Percentiles rank a stretch among this genome's conserved stretches.
These are phyloP conservation scores for Amanita polypyramis DNA, from an alignment of 768 basidiomycete species.

Conservation along the genomic window DNA sequence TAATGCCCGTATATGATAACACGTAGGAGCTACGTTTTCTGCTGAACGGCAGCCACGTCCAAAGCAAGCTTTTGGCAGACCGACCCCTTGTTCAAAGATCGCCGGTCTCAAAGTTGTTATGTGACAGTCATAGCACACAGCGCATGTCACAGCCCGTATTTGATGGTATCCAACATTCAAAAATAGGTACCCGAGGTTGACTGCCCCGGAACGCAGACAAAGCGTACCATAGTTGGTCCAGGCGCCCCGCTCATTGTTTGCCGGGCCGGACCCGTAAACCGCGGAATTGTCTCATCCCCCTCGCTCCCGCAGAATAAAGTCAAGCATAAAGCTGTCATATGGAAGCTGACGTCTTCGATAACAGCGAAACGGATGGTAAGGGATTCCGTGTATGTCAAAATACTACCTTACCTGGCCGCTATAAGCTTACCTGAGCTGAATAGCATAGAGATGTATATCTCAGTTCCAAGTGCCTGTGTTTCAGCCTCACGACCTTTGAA, in stretches of 20 bases:
- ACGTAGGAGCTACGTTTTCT: too few relatives aligned
- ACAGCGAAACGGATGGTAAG: background rate
- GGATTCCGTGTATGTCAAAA: background rate
- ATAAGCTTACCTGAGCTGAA: background rate
- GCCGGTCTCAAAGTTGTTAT: background rate
- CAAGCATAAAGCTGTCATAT: background rate
- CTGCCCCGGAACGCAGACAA: background rate
- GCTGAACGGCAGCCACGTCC: too few relatives aligned
- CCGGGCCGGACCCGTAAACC: background rate
- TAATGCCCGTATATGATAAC: background rate
- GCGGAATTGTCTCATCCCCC: background rate
- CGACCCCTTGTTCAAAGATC: too few relatives aligned
- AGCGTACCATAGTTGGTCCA: background rate
- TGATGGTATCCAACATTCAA: background rate
- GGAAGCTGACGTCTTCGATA: background rate
- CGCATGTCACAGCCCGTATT: too few relatives aligned
- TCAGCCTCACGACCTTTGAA: background rate
- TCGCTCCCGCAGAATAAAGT: too few relatives aligned
- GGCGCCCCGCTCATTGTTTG: too few relatives aligned
- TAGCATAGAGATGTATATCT: background rate
- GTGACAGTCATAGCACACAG: background rate
- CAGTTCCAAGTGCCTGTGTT: background rate
- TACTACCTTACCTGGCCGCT: background rate
- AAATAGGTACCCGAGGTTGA: background rate
- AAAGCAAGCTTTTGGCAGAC: too few relatives aligned